These are phyloP conservation scores for Achaetomiella virescens DNA, from an alignment of 495 filamentous ascomycete genomes.

Conservation along the genomic window DNA sequence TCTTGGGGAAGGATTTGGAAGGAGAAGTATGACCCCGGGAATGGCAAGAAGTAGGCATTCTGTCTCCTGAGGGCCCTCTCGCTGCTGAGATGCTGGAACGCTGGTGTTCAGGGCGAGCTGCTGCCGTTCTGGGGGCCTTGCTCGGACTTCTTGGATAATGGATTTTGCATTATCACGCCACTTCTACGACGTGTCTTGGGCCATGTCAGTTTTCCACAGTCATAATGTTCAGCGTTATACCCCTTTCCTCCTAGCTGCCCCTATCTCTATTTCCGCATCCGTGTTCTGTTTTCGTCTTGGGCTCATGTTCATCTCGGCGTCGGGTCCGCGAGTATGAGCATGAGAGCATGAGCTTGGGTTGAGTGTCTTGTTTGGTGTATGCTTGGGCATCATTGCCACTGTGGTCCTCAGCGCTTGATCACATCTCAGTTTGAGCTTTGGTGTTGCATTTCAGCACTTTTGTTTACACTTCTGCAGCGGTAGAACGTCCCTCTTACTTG, in stretches of 20 bases:
- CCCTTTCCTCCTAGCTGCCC: too few relatives aligned
- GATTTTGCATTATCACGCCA: too few relatives aligned
- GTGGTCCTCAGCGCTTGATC: neutral
- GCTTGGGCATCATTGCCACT: conserved; percentile 9
- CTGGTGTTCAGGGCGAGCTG: neutral
- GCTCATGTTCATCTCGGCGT: too few relatives aligned
- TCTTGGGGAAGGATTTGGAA: conserved; percentile 78
- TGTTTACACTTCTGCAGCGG: neutral
- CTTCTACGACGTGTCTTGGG: too few relatives aligned
- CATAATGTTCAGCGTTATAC: too few relatives aligned
- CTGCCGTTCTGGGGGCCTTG: too few relatives aligned
- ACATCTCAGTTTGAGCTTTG: neutral
- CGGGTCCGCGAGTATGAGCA: too few relatives aligned
- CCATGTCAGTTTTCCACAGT: too few relatives aligned
- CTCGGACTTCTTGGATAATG: too few relatives aligned
- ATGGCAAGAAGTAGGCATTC: conserved; percentile 35
- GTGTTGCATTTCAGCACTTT: neutral
- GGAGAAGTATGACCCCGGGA: conserved; percentile 77
- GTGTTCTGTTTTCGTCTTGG: too few relatives aligned
- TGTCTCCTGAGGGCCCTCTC: neutral
- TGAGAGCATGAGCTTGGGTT: neutral
- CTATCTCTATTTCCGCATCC: too few relatives aligned
- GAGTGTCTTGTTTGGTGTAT: neutral
- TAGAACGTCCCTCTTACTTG: too few relatives aligned
- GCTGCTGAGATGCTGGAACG: neutral